Evolutionary conservation across 108 stramenopile genomes (phyloP).

Genomic region (Nitzschia inconspicua): DNA sequence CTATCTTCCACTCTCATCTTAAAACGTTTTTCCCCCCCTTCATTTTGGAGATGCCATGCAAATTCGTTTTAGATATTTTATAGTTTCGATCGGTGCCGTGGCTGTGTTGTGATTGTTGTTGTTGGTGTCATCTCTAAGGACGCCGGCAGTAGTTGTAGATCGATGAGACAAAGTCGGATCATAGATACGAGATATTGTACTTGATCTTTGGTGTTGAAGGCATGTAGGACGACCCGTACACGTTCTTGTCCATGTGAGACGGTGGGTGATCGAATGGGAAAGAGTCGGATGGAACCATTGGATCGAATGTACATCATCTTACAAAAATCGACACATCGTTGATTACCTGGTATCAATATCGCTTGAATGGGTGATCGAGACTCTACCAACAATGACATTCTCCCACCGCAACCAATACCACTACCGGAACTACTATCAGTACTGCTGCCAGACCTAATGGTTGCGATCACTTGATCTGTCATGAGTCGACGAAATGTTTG

Average conservation of each 20-base stretch:
- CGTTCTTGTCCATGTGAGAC: slow-evolving; percentile 92
- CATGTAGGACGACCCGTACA: slow-evolving; percentile 88
- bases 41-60: no score
- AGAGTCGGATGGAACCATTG: slow-evolving; percentile 64
- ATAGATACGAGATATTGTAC: slow-evolving; percentile 40
- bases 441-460: no score
- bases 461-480: neutral
- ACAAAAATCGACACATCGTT: slow-evolving; percentile 61
- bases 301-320: slow-evolving; percentile 34
- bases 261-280: slow-evolving; percentile 92
- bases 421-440: no score
- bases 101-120: no score
- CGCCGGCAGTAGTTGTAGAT: no score
- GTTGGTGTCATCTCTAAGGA: no score
- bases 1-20: no score
- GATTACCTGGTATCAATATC: slow-evolving; percentile 87
- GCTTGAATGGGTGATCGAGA: slow-evolving; percentile 92
- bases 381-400: slow-evolving; percentile 40
- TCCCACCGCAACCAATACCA: no score
- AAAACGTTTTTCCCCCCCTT: no score
- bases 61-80: no score
- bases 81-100: no score
- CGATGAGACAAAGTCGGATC: no score
- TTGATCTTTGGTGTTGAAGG: slow-evolving; percentile 80
- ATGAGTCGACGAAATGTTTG: slow-evolving; percentile 29